phyloP scores from a whole-genome alignment of 371 early-diverging fungal species.

The Mucor piriformis region DNA sequence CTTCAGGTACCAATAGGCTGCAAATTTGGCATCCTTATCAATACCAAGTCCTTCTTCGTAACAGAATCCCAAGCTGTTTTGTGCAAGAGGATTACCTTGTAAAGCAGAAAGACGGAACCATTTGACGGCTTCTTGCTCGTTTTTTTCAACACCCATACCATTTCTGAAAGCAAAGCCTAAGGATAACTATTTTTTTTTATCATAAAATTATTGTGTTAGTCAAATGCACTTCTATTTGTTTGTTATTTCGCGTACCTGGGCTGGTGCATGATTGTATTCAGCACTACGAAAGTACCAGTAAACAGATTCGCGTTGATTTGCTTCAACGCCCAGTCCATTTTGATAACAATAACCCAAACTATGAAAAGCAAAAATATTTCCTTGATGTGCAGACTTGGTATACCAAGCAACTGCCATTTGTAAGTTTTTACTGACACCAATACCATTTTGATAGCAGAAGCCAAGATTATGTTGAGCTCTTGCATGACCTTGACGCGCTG shows the following conservation, averaged over 20 bases:
- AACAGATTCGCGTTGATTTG: constrained; percentile 66
- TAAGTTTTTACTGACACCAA: constrained; percentile 69
- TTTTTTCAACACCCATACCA: constrained; percentile 72
- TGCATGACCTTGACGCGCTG: constrained; percentile 81
- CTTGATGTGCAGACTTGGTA: constrained; percentile 73
- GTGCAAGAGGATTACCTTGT: constrained; percentile 76
- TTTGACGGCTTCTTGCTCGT: constrained; percentile 66
- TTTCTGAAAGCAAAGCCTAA: constrained; percentile 84
- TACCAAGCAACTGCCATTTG: constrained; percentile 74
- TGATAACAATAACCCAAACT: constrained; percentile 91
- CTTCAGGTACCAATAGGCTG: constrained; percentile 66
- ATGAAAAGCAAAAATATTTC: constrained; percentile 80
- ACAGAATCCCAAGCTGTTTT: constrained; percentile 86
- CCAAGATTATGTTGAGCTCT: constrained; percentile 88
- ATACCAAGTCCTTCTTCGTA: constrained; percentile 79
- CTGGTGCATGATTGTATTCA: constrained; percentile 69
- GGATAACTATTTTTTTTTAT: constrained; percentile 55
- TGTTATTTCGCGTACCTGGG: constrained; percentile 43
- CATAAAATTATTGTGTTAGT: neutral
- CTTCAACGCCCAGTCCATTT: constrained; percentile 79
- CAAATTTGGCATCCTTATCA: constrained; percentile 52
- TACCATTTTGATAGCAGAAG: constrained; percentile 85
- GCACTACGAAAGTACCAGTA: constrained; percentile 75
- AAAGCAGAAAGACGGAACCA: constrained; percentile 72
- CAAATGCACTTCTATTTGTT: neutral